Evolutionary conservation across 2,329 filamentous ascomycete genomes (phyloP).

Genomic region (Xylaria hypoxylon): DNA sequence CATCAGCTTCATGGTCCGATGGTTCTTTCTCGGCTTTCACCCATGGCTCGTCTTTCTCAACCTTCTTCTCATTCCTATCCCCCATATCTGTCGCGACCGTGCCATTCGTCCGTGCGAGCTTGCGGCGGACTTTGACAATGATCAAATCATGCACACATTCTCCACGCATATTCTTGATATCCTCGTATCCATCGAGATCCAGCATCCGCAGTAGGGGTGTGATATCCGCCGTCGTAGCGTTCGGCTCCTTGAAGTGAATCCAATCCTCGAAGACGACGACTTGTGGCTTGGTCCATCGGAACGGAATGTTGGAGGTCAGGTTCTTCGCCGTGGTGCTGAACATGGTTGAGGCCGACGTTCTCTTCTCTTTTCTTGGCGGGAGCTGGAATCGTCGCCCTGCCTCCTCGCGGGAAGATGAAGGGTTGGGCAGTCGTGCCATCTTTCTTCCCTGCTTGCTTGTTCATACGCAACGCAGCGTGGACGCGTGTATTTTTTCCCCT

Average conservation of each 20-base stretch:
- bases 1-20: not conserved
- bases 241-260: constrained; percentile 16
- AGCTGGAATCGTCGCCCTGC: constrained; percentile 1
- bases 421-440: not conserved
- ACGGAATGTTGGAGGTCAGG: constrained; percentile 16
- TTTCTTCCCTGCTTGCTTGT: not conserved
- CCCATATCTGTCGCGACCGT: not conserved
- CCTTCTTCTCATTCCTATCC: not conserved
- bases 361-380: constrained; percentile 2
- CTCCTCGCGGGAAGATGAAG: not conserved
- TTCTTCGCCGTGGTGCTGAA: constrained; percentile 21
- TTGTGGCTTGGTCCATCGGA: constrained; percentile 18
- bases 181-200: constrained; percentile 32
- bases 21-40: not conserved
- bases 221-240: constrained; percentile 18
- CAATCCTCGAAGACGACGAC: constrained; percentile 28
- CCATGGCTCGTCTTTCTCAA: no score
- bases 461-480: not conserved
- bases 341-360: constrained; percentile 25
- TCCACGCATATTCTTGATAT: constrained; percentile 2
- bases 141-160: constrained; percentile 28
- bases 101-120: constrained; percentile 10
- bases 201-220: constrained; percentile 17
- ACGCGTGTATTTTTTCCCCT: not conserved
- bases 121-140: constrained; percentile 24